Percentiles rank a stretch among this genome's conserved stretches.
phyloP scores from a whole-genome alignment of 1,284 basidiomycete species.

The Boletus semigastroideus region DNA sequence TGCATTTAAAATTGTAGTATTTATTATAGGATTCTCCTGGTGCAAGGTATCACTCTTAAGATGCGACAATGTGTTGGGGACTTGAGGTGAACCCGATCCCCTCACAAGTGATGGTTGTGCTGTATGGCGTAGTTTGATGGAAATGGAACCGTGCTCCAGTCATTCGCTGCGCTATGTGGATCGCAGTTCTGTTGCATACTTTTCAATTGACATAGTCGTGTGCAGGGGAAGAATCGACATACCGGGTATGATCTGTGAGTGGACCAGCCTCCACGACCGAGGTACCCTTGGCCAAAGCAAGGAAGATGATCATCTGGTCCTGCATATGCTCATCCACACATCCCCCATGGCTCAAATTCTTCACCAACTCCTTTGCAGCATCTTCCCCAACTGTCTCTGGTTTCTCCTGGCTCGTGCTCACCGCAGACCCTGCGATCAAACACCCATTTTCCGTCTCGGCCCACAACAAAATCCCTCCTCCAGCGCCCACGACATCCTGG shows the following conservation, averaged over 20 bases:
- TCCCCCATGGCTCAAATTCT: constrained; percentile 56
- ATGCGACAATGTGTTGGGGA: background rate
- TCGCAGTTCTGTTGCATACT: constrained; percentile 56
- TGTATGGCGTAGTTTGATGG: constrained; percentile 38
- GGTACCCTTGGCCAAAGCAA: constrained; percentile 63
- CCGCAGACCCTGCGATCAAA: constrained; percentile 60
- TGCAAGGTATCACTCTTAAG: background rate
- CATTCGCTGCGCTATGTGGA: constrained; percentile 66
- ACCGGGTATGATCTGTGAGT: constrained; percentile 67
- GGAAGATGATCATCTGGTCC: constrained; percentile 75
- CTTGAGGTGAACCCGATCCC: constrained; percentile 50
- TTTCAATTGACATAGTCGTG: constrained; percentile 2
- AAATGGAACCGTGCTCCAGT: constrained; percentile 61
- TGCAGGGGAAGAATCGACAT: background rate
- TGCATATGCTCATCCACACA: constrained; percentile 69
- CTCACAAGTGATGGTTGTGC: constrained; percentile 48
- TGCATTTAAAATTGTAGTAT: constrained; percentile 27
- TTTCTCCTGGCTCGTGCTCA: constrained; percentile 50
- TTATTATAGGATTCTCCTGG: constrained; percentile 8
- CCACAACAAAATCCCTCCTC: constrained; percentile 70
- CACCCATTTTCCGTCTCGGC: constrained; percentile 67
- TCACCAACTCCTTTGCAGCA: constrained; percentile 56
- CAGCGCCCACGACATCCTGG: constrained; percentile 50
- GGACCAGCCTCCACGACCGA: constrained; percentile 57
- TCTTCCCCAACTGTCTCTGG: constrained; percentile 50